phyloP scores from a whole-genome alignment of 1,284 basidiomycete genomes.

The Vanrija pseudolonga region DNA sequence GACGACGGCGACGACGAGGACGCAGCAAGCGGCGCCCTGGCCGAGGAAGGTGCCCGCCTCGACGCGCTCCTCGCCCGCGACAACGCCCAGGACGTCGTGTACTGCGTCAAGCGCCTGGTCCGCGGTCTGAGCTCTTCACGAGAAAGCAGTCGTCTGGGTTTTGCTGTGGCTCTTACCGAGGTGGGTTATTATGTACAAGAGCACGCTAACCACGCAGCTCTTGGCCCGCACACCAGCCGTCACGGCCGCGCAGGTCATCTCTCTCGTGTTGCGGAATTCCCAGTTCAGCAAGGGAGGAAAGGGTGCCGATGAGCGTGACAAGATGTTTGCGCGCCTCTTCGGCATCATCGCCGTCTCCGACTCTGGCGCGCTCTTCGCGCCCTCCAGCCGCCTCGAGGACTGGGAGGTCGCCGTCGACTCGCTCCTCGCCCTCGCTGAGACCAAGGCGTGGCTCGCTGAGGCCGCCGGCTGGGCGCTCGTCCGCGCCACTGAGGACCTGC shows the following conservation, averaged over 20 bases:
- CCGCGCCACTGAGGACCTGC: conserved; percentile 61
- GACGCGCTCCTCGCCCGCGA: conserved; percentile 53
- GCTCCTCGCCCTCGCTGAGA: conserved; percentile 68
- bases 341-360: conserved; percentile 78
- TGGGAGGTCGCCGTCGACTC: conserved; percentile 64
- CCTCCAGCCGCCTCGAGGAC: conserved; percentile 57
- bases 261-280: conserved; percentile 66
- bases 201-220: conserved; percentile 55
- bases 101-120: conserved; percentile 77
- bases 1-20: conserved; percentile 54
- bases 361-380: conserved; percentile 70
- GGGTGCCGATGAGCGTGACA: conserved; percentile 87
- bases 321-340: conserved; percentile 87
- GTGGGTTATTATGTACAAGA: conserved; percentile 52
- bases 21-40: conserved; percentile 49
- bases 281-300: conserved; percentile 68
- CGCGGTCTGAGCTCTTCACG: conserved; percentile 85
- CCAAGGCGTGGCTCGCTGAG: conserved; percentile 88
- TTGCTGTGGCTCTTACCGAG: conserved; percentile 92
- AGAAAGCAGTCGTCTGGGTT: conserved; percentile 88
- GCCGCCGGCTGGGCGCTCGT: conserved; percentile 82
- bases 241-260: conserved; percentile 69
- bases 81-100: conserved; percentile 84
- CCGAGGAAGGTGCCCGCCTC: conserved; percentile 36
- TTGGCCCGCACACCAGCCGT: conserved; percentile 75